Conservation (phyloP, 2,329 filamentous ascomycete genomes). For the Coniochaeta sp. region DNA sequence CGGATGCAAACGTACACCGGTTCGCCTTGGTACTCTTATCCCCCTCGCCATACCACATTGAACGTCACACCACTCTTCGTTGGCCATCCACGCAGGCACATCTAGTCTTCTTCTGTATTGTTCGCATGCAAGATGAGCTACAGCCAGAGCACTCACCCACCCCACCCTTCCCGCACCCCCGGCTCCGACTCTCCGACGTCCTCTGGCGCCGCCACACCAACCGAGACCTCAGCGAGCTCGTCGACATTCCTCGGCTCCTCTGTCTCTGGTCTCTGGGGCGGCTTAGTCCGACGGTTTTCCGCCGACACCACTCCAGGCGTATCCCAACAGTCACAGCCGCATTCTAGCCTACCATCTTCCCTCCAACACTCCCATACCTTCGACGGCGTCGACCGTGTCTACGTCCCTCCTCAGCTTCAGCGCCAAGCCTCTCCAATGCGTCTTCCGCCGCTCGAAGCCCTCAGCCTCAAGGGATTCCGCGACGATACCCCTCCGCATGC, state of each 20-base stretch:
- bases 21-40: too few relatives aligned
- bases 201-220: slow-evolving; percentile 18
- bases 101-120: neutral
- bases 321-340: slow-evolving; percentile 10
- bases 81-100: neutral
- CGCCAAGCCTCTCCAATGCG: slow-evolving; percentile 73
- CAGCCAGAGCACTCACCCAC: slow-evolving; percentile 7
- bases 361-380: slow-evolving; percentile 16
- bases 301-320: slow-evolving; percentile 33
- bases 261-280: slow-evolving; percentile 42
- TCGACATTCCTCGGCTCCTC: slow-evolving; percentile 22
- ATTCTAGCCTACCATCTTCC: slow-evolving; percentile 5
- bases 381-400: slow-evolving; percentile 50
- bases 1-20: neutral
- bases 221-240: slow-evolving; percentile 15
- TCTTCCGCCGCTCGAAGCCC: slow-evolving; percentile 78
- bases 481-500: slow-evolving; percentile 50
- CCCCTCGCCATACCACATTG: too few relatives aligned
- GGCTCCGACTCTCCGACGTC: slow-evolving; percentile 15
- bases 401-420: slow-evolving; percentile 42
- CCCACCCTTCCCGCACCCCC: slow-evolving; percentile 7
- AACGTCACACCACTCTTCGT: neutral
- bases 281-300: slow-evolving; percentile 61
- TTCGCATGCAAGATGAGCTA: slow-evolving; percentile 11
- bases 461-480: slow-evolving; percentile 61